Conservation (phyloP, 192 early-diverging fungal species). For the Backusella tarrabulga region DNA sequence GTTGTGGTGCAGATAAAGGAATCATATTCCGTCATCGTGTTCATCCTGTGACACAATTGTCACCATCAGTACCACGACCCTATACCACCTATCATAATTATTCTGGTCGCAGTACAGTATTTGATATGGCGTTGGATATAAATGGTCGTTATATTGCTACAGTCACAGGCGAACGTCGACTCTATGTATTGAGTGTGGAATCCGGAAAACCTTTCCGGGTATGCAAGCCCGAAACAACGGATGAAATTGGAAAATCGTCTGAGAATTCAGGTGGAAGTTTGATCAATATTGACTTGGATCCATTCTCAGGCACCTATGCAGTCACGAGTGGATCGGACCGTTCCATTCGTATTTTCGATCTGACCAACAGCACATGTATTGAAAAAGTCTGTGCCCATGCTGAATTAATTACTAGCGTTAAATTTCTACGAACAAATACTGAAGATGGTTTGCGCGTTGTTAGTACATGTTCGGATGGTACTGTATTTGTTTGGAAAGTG, state of each 20-base stretch:
- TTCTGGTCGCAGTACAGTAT: slow-evolving; percentile 66
- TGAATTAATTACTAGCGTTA: slow-evolving; percentile 69
- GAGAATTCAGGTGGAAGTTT: slow-evolving; percentile 55
- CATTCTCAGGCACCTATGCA: slow-evolving; percentile 60
- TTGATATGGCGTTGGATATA: slow-evolving; percentile 67
- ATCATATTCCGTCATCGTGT: slow-evolving; percentile 61
- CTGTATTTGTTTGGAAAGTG: slow-evolving; percentile 74
- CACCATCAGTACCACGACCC: not conserved
- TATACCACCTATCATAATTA: slow-evolving; percentile 67
- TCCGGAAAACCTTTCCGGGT: slow-evolving; percentile 65
- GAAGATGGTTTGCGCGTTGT: slow-evolving; percentile 44
- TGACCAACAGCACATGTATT: slow-evolving; percentile 59
- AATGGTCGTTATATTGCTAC: slow-evolving; percentile 54
- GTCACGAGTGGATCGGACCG: slow-evolving; percentile 69
- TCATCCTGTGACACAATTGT: slow-evolving; percentile 37
- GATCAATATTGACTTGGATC: slow-evolving; percentile 65
- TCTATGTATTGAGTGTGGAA: slow-evolving; percentile 59
- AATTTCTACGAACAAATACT: slow-evolving; percentile 42
- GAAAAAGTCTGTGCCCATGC: slow-evolving; percentile 63
- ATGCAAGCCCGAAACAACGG: slow-evolving; percentile 55
- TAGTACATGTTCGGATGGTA: slow-evolving; percentile 73
- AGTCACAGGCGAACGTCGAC: slow-evolving; percentile 68
- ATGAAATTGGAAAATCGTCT: slow-evolving; percentile 29
- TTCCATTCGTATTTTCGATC: slow-evolving; percentile 68
- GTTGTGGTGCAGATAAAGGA: slow-evolving; percentile 82